Conservation (phyloP, 305 asterid species). For the Nicotiana rustica region DNA sequence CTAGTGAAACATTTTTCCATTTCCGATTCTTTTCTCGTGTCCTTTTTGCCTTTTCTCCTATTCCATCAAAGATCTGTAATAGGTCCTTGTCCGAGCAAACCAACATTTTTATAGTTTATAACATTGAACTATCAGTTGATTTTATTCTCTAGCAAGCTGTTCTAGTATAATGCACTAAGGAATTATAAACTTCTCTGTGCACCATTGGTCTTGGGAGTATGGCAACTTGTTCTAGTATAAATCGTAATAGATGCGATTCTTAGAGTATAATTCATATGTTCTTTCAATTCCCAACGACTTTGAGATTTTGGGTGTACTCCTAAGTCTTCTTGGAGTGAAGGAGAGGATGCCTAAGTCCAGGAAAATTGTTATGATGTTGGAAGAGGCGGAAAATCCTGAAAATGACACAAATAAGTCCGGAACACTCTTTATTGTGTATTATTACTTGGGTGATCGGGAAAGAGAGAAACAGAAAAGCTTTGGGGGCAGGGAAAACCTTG, state of each 20-base stretch:
- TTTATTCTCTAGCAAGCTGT: background rate
- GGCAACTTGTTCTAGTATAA: background rate
- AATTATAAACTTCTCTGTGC: background rate
- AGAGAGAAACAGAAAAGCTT: constrained; percentile 1
- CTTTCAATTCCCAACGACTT: background rate
- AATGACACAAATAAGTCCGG: background rate
- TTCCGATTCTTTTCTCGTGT: background rate
- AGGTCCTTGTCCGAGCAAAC: constrained; percentile 12
- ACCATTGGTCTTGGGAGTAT: background rate
- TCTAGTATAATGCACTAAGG: background rate
- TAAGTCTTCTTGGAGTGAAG: background rate
- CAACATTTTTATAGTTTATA: background rate
- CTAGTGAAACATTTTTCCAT: background rate
- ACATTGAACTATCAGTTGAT: background rate
- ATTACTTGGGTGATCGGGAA: background rate
- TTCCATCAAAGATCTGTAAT: background rate
- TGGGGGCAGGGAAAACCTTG: background rate
- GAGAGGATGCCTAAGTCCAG: background rate
- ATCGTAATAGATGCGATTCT: background rate
- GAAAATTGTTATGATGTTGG: background rate
- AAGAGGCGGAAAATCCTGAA: background rate
- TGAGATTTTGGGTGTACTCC: background rate
- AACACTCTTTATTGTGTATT: background rate
- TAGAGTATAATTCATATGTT: background rate
- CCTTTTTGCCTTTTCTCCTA: background rate